Percentiles rank a stretch among this genome's conserved stretches.
These are phyloP conservation scores for Pyricularia sp. DNA, from an alignment of 2,329 filamentous ascomycete genomes.

Conservation along the genomic window DNA sequence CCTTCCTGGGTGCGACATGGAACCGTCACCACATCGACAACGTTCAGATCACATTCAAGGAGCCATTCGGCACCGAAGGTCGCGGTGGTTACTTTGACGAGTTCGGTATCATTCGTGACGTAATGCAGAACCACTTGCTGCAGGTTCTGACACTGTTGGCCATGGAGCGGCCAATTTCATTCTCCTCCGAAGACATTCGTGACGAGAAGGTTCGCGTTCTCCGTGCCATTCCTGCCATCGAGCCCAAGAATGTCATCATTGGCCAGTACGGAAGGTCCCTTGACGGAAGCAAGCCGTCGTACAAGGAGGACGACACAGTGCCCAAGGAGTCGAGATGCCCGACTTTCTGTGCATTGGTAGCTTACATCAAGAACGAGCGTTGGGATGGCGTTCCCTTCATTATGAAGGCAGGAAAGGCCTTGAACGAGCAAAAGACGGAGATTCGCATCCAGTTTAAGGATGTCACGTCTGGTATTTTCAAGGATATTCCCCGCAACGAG, in stretches of 20 bases:
- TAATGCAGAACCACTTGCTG: constrained; percentile 98
- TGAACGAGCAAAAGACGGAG: constrained; percentile 99
- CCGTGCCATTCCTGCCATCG: constrained; percentile 82
- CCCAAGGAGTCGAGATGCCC: constrained; percentile 95
- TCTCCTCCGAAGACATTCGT: constrained; percentile 94
- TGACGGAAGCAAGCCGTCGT: constrained; percentile 89
- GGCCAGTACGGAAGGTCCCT: constrained; percentile 95
- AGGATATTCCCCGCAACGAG: constrained; percentile 98
- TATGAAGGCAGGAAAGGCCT: constrained; percentile 94
- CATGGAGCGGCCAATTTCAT: constrained; percentile 97
- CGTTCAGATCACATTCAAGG: constrained; percentile 98
- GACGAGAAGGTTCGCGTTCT: constrained; percentile 98
- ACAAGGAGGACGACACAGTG: constrained; percentile 98
- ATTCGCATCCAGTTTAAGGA: constrained; percentile 99
- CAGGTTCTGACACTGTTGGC: constrained; percentile 92
- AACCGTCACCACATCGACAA: constrained; percentile 99
- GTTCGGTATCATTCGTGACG: constrained; percentile 97
- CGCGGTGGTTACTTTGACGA: constrained; percentile 98
- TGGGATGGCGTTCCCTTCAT: constrained; percentile 99
- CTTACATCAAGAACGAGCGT: constrained; percentile 98
- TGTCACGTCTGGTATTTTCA: constrained; percentile 98
- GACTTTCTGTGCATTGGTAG: constrained; percentile 93
- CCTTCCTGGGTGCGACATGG: constrained; percentile 97
- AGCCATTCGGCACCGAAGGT: constrained; percentile 96
- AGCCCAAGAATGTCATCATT: constrained; percentile 99